Percentiles rank a stretch among this genome's conserved stretches.
phyloP scores from a whole-genome alignment of 768 basidiomycete genomes.

The Agaricus blazei region DNA sequence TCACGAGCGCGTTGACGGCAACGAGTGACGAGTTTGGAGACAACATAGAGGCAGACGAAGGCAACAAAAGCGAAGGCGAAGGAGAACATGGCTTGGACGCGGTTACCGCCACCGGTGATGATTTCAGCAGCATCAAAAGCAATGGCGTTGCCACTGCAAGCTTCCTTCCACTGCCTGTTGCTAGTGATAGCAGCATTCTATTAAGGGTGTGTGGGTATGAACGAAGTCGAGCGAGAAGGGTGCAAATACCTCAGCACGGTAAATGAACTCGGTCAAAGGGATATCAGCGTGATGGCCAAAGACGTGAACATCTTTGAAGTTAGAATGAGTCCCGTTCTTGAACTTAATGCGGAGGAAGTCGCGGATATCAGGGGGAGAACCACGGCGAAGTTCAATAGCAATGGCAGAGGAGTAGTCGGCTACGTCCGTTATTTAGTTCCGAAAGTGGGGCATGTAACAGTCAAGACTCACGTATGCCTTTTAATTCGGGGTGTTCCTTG shows the following conservation, averaged over 20 bases:
- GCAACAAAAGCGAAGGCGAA: constrained; percentile 33
- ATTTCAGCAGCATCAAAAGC: constrained; percentile 19
- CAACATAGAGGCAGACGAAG: constrained; percentile 32
- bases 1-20: constrained; percentile 31
- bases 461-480: constrained; percentile 55
- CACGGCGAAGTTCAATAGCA: constrained; percentile 74
- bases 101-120: constrained; percentile 15
- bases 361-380: constrained; percentile 67
- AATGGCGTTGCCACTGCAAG: constrained; percentile 30
- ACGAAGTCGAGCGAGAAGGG: neutral
- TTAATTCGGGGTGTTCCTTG: constrained; percentile 52
- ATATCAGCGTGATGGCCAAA: constrained; percentile 75
- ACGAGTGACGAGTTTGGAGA: constrained; percentile 33
- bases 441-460: neutral
- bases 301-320: constrained; percentile 65
- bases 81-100: constrained; percentile 28
- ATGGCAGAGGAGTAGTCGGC: constrained; percentile 73
- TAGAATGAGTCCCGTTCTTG: constrained; percentile 69
- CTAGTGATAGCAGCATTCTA: constrained; percentile 49
- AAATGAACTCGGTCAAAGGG: constrained; percentile 81
- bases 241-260: constrained; percentile 62
- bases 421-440: constrained; percentile 18
- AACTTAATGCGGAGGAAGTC: constrained; percentile 83
- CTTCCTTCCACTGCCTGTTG: constrained; percentile 50
- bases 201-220: neutral